Evolutionary conservation across 768 basidiomycete genomes (phyloP), one percentile per base, ranked within the genome.

Genomic region (Leccinum subgranulosum): DNA sequence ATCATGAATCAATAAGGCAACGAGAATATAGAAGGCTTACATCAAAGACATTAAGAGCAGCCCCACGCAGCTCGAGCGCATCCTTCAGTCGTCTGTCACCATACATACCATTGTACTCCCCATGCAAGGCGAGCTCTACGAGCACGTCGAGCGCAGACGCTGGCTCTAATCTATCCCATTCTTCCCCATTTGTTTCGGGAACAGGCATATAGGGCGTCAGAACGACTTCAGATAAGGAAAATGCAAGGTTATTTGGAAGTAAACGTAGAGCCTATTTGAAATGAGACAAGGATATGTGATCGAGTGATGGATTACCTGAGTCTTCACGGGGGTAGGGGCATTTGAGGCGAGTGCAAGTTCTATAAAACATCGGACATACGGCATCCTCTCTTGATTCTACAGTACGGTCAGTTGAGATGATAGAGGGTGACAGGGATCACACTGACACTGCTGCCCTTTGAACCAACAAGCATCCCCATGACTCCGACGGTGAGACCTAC

Each of bases 301-400:
- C 51, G 17, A 60, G 15, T 23, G 15, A 19, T 28, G 23, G 28
- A 70, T 51, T 71, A 90, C 92, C 80, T 94, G 92, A 4, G 88
- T 87, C 76, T 99, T 98, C 49, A 98, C 75, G 6, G 79, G 62
- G 3, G 91, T 87, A 0, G 97, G 96, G 3, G 92, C 90, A 72
- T 98, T 98, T n/a, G 93, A 95, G 9, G 95, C 88, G 29, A 98
- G 79, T 1, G 89, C 90, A 5, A 95, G 77, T 70, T 99, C 96
- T 15, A 94, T 71, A 27, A 98, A 81, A 71, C 90, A 91, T 53
- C 94, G 83, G 0, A 87, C 81, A 64, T 81, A 87, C 3, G 82
- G 70, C 33, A 77, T 73, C 7, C 75, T 75, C 66, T 89, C 87
- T 68, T 81, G 80, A 51, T 76, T 77, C 87, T 87, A 64, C 11